Evolutionary conservation across 2,329 filamentous ascomycete species (phyloP).

Genomic region (Hypocreales sp.): DNA sequence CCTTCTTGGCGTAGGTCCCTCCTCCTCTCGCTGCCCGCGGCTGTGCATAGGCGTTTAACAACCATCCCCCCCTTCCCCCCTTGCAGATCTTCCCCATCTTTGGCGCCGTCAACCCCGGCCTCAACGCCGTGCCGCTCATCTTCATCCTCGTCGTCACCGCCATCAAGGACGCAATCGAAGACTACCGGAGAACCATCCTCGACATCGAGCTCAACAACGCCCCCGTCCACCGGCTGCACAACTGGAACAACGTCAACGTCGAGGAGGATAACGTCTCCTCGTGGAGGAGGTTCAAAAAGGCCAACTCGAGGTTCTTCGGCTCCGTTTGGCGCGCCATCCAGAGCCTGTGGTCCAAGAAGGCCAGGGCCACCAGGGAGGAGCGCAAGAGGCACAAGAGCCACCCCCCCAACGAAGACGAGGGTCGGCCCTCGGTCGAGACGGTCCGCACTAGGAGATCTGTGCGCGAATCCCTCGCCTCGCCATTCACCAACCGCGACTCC

Average conservation of each 20-base stretch:
- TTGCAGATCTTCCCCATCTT: constrained; percentile 88
- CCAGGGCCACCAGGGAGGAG: constrained; percentile 30
- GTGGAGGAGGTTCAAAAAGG: constrained; percentile 89
- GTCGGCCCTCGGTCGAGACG: constrained; percentile 41
- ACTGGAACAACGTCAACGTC: constrained; percentile 89
- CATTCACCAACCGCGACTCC: constrained; percentile 38
- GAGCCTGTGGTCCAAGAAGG: constrained; percentile 34
- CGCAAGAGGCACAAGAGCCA: constrained; percentile 20
- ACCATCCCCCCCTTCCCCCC: constrained; percentile 1
- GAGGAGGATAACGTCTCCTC: constrained; percentile 69
- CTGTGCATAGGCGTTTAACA: constrained; percentile 1
- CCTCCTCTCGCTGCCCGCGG: not conserved
- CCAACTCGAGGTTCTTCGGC: constrained; percentile 46
- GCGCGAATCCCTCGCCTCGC: constrained; percentile 27
- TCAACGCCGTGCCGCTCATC: constrained; percentile 84
- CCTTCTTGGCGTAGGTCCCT: constrained; percentile 67
- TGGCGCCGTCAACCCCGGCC: constrained; percentile 74
- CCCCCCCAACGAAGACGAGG: constrained; percentile 26
- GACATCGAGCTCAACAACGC: constrained; percentile 95
- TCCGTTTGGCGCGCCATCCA: constrained; percentile 34
- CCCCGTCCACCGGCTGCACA: constrained; percentile 73
- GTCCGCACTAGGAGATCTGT: constrained; percentile 17
- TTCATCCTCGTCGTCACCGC: constrained; percentile 80
- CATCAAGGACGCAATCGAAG: constrained; percentile 90
- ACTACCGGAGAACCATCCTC: constrained; percentile 79